Evolutionary conservation across 1,284 basidiomycete species (phyloP).

Genomic region (Spongispora temasekensis): DNA sequence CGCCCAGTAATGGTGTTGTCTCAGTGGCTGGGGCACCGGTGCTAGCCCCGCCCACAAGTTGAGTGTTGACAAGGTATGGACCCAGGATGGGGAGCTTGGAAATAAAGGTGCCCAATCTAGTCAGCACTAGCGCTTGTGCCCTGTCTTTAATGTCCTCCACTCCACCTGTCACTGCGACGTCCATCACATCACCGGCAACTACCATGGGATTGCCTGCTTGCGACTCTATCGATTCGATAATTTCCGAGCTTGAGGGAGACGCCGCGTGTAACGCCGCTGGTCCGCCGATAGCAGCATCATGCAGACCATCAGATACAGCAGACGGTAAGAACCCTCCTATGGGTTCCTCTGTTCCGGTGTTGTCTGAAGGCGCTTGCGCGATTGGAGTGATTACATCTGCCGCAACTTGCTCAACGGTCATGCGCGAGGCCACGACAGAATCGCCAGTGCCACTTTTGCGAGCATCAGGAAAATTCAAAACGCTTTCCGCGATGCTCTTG

Average conservation of each 20-base stretch:
- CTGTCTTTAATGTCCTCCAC: slow-evolving; percentile 7
- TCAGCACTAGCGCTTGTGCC: slow-evolving; percentile 8
- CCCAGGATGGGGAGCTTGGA: slow-evolving; percentile 24
- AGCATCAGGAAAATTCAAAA: neutral
- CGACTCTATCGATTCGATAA: slow-evolving; percentile 11
- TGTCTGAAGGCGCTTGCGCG: neutral
- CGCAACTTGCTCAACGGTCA: neutral
- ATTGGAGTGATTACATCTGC: neutral
- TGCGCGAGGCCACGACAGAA: neutral
- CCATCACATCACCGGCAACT: neutral
- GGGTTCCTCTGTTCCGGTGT: slow-evolving; percentile 1
- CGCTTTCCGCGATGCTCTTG: slow-evolving; percentile 1
- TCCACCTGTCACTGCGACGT: neutral
- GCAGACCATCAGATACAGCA: neutral
- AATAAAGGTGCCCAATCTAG: slow-evolving; percentile 13
- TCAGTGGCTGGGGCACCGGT: slow-evolving; percentile 14
- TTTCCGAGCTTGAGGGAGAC: neutral
- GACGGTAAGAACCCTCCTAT: slow-evolving; percentile 5
- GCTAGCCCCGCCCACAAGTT: slow-evolving; percentile 2
- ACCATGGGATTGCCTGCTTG: neutral
- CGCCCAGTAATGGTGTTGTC: slow-evolving; percentile 29
- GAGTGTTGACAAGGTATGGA: slow-evolving; percentile 18
- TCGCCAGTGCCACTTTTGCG: neutral
- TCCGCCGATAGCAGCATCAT: neutral
- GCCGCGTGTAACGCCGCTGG: neutral